phyloP scores from a whole-genome alignment of 352 stramenopile genomes.

The Phytophthora sp. region DNA sequence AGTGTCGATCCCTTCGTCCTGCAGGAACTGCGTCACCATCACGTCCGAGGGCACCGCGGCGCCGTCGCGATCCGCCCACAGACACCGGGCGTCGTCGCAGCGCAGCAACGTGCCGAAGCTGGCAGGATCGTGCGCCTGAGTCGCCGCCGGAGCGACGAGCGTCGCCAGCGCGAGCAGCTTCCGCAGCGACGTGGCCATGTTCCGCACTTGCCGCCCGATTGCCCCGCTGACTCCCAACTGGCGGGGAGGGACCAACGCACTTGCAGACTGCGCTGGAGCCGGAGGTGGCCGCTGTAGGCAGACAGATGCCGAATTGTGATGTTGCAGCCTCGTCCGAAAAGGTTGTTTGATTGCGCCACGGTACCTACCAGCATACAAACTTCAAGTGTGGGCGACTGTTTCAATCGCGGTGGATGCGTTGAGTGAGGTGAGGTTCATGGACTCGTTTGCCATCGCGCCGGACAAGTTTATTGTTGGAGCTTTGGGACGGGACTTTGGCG shows the following conservation, averaged over 20 bases:
- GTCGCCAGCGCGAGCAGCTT: slow-evolving; percentile 9
- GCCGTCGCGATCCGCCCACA: slow-evolving; percentile 60
- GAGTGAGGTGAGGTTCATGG: slow-evolving; percentile 1
- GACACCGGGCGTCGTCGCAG: slow-evolving; percentile 49
- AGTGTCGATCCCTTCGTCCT: slow-evolving; percentile 40
- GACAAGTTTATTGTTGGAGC: too few species aligned
- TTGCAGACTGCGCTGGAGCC: slow-evolving; percentile 16
- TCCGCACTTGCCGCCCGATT: not conserved
- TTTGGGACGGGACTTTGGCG: too few species aligned
- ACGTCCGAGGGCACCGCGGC: slow-evolving; percentile 35
- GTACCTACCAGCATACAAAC: slow-evolving; percentile 19
- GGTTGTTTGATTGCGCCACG: slow-evolving; percentile 26
- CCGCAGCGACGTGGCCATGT: slow-evolving; percentile 7
- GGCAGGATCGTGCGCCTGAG: slow-evolving; percentile 11
- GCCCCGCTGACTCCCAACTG: not conserved
- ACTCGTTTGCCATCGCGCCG: too few species aligned
- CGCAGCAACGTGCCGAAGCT: slow-evolving; percentile 67
- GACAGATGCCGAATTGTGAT: slow-evolving; percentile 19
- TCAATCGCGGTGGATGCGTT: slow-evolving; percentile 7
- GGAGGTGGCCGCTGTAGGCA: slow-evolving; percentile 15
- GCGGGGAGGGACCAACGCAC: not conserved
- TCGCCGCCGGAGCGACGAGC: not conserved
- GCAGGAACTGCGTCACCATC: slow-evolving; percentile 72
- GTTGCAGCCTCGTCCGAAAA: not conserved
- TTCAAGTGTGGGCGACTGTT: slow-evolving; percentile 8